phyloP scores from a whole-genome alignment of 108 stramenopile genomes.

The Cyclostephanos invisitatus region DNA sequence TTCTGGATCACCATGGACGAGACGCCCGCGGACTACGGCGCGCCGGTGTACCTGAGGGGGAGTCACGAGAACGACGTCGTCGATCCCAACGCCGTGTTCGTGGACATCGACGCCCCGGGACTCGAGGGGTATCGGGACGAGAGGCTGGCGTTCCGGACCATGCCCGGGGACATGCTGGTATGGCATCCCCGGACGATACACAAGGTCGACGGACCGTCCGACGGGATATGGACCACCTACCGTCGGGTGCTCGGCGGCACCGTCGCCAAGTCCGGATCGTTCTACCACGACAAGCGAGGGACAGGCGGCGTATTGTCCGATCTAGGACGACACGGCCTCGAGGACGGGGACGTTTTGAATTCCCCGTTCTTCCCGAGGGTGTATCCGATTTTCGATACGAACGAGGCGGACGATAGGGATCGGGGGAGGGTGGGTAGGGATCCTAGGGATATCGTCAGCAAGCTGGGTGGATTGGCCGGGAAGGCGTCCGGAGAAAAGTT shows the following conservation, averaged over 20 bases:
- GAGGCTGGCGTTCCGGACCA: conserved; percentile 74
- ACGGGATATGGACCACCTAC: conserved; percentile 89
- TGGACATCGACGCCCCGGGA: conserved; percentile 81
- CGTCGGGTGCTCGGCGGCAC: conserved; percentile 90
- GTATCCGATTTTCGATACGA: conserved; percentile 68
- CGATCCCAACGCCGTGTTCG: conserved; percentile 83
- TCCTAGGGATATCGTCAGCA: conserved; percentile 74
- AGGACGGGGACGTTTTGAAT: conserved; percentile 64
- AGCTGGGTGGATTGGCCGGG: conserved; percentile 82
- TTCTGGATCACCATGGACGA: conserved; percentile 96
- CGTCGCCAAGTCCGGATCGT: conserved; percentile 69
- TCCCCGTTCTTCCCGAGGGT: conserved; percentile 86
- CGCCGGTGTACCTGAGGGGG: conserved; percentile 91
- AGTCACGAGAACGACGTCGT: conserved; percentile 79
- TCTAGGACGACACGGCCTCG: conserved; percentile 81
- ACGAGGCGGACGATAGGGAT: conserved; percentile 70
- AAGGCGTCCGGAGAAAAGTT: conserved; percentile 84
- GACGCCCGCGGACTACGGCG: conserved; percentile 87
- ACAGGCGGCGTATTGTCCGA: conserved; percentile 88
- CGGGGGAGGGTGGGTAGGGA: conserved; percentile 76
- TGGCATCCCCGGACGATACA: conserved; percentile 94
- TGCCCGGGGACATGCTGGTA: conserved; percentile 91
- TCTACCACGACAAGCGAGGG: conserved; percentile 84
- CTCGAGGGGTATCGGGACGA: conserved; percentile 77
- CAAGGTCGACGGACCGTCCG: conserved; percentile 90